Evolutionary conservation across 1,284 basidiomycete genomes (phyloP), one percentile per base, ranked within the genome.

Genomic region (Ceratobasidium sp.): DNA sequence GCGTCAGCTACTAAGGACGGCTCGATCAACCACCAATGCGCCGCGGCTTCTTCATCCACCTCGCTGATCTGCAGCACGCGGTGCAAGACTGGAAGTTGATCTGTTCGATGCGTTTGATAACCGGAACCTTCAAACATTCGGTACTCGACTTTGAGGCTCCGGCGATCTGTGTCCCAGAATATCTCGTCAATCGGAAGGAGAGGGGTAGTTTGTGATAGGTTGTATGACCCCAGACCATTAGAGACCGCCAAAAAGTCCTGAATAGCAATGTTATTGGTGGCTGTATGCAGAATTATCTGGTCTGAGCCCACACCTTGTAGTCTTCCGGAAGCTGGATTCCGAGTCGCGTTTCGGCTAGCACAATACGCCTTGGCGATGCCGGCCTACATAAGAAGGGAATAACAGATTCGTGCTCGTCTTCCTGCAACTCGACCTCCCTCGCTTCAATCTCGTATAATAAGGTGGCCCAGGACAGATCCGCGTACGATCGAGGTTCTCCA

Each of bases 31-130:
- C 40, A 60, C 57, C 57, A 60, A 25, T 25, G 27, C 2, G 43
- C 29, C 15, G 40, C 40, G 15, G 40, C 40, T 5, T 60, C 57
- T 1, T 60, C 57, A n/a, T 60, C 57, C 8, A 34, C 15, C n/a
- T 60, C 57, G 20, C 40, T 60, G 13, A 60, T 47, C 20, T 60
- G 57, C n/a, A 60, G 57, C 3, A 45, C 43, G 31, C 57, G 22
- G 29, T 60, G 10, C 15, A 60, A 40, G 13, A 10, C 31, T 17
- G 57, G 57, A 8, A 60, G 29, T 27, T 40, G 27, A n/a, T 20
- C 13, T n/a, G n/a, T n/a, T n/a, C n/a, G n/a, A n/a, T n/a, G n/a
- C n/a, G n/a, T n/a, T n/a, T n/a, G 17, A 47, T 42, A 20, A 22
- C 31, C 29, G 38, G 22, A 42, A 45, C 42, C 35, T n/a, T 47